A percentile compares a stretch with the other conserved stretches of the same genome.
These are phyloP conservation scores for Cinnamomum micranthum DNA, from an alignment of 164 flowering plant species.

Conservation along the genomic window DNA sequence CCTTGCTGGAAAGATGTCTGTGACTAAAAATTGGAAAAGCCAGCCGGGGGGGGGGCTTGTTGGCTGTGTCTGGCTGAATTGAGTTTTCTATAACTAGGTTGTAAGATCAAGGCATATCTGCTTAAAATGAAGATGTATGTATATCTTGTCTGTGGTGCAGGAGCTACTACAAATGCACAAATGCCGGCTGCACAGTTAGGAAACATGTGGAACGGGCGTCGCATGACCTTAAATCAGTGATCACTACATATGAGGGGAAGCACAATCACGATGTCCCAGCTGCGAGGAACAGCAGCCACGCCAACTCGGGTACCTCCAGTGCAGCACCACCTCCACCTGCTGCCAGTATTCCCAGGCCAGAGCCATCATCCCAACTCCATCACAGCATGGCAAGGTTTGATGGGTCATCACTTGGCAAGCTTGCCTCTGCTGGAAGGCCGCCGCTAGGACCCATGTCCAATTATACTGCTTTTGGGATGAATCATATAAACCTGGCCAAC, in stretches of 20 bases:
- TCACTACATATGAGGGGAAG: slow-evolving; percentile 91
- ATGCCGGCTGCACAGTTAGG: slow-evolving; percentile 76
- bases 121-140: neutral
- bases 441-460: slow-evolving; percentile 43
- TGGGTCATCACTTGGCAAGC: slow-evolving; percentile 37
- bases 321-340: slow-evolving; percentile 27
- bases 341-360: slow-evolving; percentile 41
- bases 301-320: slow-evolving; percentile 33
- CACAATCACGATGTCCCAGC: slow-evolving; percentile 95
- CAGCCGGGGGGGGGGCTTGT: too few species aligned
- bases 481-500: slow-evolving; percentile 41
- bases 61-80: too few species aligned
- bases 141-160: slow-evolving; percentile 32
- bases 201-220: slow-evolving; percentile 94
- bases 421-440: slow-evolving; percentile 42
- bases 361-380: slow-evolving; percentile 43
- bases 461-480: slow-evolving; percentile 50
- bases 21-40: too few species aligned
- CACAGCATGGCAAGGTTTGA: slow-evolving; percentile 42
- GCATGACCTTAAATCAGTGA: slow-evolving; percentile 85
- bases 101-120: neutral
- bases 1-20: too few species aligned
- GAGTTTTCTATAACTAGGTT: neutral
- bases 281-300: slow-evolving; percentile 80
- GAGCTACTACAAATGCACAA: slow-evolving; percentile 97